Conservation (phyloP, 257 asterid species). For the Salvia miltiorrhiza region DNA sequence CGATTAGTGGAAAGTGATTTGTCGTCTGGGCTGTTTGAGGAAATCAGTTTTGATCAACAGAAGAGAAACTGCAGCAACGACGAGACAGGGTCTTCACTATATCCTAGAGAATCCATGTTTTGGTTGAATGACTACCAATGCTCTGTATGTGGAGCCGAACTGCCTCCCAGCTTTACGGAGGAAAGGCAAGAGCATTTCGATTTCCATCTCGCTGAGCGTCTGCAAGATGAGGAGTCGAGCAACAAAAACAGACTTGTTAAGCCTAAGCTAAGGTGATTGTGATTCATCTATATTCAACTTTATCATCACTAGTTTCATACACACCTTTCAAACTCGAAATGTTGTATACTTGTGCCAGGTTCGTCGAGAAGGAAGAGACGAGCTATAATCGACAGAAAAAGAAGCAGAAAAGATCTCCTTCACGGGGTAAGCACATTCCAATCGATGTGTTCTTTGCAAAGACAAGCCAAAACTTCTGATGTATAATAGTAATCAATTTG, state of each 20-base stretch:
- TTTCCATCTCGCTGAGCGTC: slow-evolving; percentile 84
- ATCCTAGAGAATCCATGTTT: slow-evolving; percentile 27
- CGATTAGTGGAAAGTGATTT: slow-evolving; percentile 21
- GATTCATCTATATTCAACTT: slow-evolving; percentile 6
- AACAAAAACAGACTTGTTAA: slow-evolving; percentile 25
- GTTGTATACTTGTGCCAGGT: slow-evolving; percentile 34
- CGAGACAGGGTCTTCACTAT: slow-evolving; percentile 34
- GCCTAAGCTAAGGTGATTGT: slow-evolving; percentile 39
- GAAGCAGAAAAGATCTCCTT: slow-evolving; percentile 58
- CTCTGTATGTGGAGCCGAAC: slow-evolving; percentile 73
- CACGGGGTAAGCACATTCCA: slow-evolving; percentile 60
- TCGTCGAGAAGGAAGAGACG: slow-evolving; percentile 34
- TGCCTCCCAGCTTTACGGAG: slow-evolving; percentile 73
- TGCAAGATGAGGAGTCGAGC: slow-evolving; percentile 74
- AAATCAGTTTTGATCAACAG: slow-evolving; percentile 20
- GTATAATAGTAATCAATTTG: background rate
- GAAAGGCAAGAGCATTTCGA: slow-evolving; percentile 94
- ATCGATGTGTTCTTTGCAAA: slow-evolving; percentile 71
- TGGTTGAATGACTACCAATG: slow-evolving; percentile 84
- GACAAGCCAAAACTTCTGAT: slow-evolving; percentile 45
- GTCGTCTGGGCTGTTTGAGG: slow-evolving; percentile 23
- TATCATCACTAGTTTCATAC: background rate
- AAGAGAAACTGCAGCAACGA: slow-evolving; percentile 16
- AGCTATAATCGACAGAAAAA: slow-evolving; percentile 43
- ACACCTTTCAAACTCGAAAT: background rate